Conservation (phyloP, 495 filamentous ascomycete species). For the Glonium stellatum region DNA sequence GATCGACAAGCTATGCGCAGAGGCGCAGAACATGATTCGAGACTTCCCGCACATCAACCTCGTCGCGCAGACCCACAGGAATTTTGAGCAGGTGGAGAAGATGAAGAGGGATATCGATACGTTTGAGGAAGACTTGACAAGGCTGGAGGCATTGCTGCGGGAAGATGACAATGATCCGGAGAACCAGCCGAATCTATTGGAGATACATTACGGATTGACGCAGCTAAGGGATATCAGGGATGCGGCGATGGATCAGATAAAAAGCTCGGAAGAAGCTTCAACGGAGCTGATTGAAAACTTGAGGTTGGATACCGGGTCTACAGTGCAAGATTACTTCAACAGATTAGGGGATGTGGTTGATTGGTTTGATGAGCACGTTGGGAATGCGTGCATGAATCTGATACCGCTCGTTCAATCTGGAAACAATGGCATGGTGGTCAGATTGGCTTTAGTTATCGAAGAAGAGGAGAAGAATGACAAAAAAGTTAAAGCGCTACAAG, state of each 20-base stretch:
- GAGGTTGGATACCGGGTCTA: constrained; percentile 54
- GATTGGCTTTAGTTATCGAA: constrained; percentile 83
- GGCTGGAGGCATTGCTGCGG: constrained; percentile 64
- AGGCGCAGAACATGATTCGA: constrained; percentile 89
- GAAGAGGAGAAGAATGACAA: constrained; percentile 95
- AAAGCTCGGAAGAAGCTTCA: constrained; percentile 25
- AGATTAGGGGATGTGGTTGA: constrained; percentile 80
- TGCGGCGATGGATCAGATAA: constrained; percentile 82
- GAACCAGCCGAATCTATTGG: constrained; percentile 85
- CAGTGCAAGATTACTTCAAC: constrained; percentile 79
- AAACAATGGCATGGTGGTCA: constrained; percentile 81
- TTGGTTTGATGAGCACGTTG: constrained; percentile 94
- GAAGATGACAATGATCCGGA: constrained; percentile 80
- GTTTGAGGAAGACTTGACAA: constrained; percentile 68
- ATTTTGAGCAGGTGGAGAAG: constrained; percentile 83
- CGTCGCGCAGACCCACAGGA: constrained; percentile 85
- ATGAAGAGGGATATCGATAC: constrained; percentile 86
- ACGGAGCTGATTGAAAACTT: constrained; percentile 39
- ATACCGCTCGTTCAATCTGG: constrained; percentile 77
- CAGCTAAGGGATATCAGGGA: constrained; percentile 87
- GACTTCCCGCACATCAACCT: constrained; percentile 97
- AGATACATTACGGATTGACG: constrained; percentile 84
- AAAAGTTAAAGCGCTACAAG: constrained; percentile 79
- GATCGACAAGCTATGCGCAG: constrained; percentile 94
- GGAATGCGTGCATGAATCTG: constrained; percentile 77